phyloP scores from a whole-genome alignment of 1,139 yeast genomes.

The Blastobotrys malaysiensis region DNA sequence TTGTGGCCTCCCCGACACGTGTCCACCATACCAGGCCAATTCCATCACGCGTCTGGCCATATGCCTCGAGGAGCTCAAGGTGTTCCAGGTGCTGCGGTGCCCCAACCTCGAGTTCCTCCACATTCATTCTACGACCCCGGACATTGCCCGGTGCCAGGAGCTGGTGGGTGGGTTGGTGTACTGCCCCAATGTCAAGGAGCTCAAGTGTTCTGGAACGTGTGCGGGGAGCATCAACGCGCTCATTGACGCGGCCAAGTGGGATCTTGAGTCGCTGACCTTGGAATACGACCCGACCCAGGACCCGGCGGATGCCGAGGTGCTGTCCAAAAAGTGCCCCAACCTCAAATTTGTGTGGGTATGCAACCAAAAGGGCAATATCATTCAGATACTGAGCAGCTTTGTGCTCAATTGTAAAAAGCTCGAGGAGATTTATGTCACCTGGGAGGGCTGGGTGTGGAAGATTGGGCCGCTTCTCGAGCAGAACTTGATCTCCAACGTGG shows the following conservation, averaged over 20 bases:
- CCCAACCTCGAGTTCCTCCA: constrained; percentile 11
- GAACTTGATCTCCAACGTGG: constrained; percentile 3
- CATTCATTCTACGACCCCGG: constrained; percentile 9
- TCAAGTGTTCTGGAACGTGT: constrained; percentile 11
- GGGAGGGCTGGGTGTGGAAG: constrained; percentile 14
- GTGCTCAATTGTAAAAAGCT: constrained; percentile 6
- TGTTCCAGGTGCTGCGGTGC: constrained; percentile 9
- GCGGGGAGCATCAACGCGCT: constrained; percentile 7
- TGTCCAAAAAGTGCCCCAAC: constrained; percentile 4
- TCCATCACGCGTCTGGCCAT: constrained; percentile 9
- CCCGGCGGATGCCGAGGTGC: neutral
- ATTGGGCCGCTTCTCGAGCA: constrained; percentile 8
- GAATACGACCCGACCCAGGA: constrained; percentile 10
- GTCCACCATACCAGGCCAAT: constrained; percentile 7
- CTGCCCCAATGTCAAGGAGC: constrained; percentile 10
- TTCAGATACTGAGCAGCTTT: constrained; percentile 6
- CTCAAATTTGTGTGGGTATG: constrained; percentile 10
- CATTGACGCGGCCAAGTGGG: constrained; percentile 9
- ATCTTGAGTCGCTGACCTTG: constrained; percentile 6
- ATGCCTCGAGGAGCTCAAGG: constrained; percentile 12
- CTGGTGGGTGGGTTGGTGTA: constrained; percentile 5
- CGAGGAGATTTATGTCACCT: constrained; percentile 8
- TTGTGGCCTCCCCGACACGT: constrained; percentile 10
- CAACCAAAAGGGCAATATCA: constrained; percentile 8
- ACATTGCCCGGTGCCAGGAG: constrained; percentile 4